Evolutionary conservation across 1,284 basidiomycete species (phyloP), one percentile per base, ranked within the genome.

Genomic region (Pseudozyma tsukubaensis): DNA sequence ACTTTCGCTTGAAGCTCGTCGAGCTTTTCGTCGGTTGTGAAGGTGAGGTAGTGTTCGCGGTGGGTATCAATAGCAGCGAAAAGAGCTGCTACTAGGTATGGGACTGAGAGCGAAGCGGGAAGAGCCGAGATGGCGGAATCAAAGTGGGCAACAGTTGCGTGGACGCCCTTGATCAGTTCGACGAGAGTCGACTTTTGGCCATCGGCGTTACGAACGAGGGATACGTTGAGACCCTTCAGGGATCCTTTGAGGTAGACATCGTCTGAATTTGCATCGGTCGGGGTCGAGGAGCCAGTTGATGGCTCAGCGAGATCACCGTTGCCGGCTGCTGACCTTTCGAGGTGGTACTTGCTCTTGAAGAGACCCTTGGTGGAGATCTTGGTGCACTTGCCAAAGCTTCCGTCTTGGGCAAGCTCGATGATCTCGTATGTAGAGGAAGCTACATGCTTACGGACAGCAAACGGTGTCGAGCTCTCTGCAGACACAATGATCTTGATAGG

Each of bases 21-120:
- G 67, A 93, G 85, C 84, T 91, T 92, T 83, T 92, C 88, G 61
- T 94, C 92, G 10, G 92, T 91, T 3, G 89, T 88, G 67, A 88
- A 86, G 36, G 92, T 88, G n/a, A 85, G 53, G 44, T 65, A 62
- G 59, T 69, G 66, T 34, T 74, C 72, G n/a, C 66, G 64, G 45
- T 74, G 72, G 44, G 56, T 65, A 21, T 74, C 72, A 45, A 74
- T 69, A 6, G 66, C 65, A n/a, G 56, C 66, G 18, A 58, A 74
- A 12, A 70, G 58, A 1, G 62, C 37, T 19, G 72, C 72, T 3
- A 74, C 71, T 1, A 68, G 65, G 54, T 60, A 73, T 0, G 71
- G 71, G 2, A 68, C 48, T 7, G 60, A 47, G 11, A 73, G 29
- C 1, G 29, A 19, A 1, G 59, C 32, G 9, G 63, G 59, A 7